Conservation (phyloP, 2,329 filamentous ascomycete genomes). For the Curvularia spicifera region DNA sequence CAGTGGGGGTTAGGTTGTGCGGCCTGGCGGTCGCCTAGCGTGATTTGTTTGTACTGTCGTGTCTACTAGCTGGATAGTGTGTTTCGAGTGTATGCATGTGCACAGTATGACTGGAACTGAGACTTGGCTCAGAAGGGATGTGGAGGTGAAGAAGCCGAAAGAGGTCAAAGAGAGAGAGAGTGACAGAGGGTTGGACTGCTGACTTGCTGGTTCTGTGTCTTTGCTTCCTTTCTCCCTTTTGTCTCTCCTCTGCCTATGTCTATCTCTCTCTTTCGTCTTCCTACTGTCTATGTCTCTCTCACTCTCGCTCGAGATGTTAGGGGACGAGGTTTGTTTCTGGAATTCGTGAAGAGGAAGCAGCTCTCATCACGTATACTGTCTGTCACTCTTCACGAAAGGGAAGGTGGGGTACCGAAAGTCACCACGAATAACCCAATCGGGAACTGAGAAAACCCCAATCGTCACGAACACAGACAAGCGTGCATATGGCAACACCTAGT, state of each 20-base stretch:
- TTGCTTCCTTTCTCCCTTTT: neutral
- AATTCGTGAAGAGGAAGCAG: neutral
- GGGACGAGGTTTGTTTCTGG: neutral
- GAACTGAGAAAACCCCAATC: neutral
- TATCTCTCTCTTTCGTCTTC: neutral
- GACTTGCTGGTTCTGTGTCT: neutral
- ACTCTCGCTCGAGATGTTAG: neutral
- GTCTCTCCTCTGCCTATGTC: too few species aligned
- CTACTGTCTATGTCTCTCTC: too few species aligned
- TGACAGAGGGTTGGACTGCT: neutral
- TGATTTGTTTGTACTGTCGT: too few species aligned
- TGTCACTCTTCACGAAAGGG: neutral
- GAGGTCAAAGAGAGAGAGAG: neutral
- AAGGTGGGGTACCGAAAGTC: neutral
- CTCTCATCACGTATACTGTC: neutral
- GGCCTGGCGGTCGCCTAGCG: neutral
- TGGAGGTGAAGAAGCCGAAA: neutral
- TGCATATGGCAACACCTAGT: neutral
- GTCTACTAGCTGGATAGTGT: neutral
- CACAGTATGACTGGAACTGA: neutral
- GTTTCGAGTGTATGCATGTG: neutral
- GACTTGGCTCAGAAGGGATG: too few species aligned
- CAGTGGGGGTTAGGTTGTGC: neutral
- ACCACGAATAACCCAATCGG: neutral
- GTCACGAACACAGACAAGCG: neutral